These are phyloP conservation scores for Pythium folliculosum DNA, from an alignment of 352 stramenopile genomes.

Conservation along the genomic window DNA sequence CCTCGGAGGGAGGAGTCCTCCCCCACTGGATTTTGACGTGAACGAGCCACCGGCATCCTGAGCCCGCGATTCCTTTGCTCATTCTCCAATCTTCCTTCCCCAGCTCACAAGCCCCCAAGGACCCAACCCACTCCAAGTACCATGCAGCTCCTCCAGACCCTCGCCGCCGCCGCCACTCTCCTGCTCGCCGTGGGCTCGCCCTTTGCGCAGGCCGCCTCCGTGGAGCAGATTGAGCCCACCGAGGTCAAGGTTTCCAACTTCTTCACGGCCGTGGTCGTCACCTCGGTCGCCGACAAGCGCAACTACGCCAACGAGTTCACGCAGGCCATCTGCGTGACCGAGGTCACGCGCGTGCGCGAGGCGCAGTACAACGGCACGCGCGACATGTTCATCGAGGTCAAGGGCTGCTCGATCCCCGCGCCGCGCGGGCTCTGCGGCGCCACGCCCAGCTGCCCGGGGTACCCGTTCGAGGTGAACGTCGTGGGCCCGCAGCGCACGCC, in stretches of 20 bases:
- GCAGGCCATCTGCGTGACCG: slow-evolving; percentile 15
- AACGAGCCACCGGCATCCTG: too few relatives aligned
- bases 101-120: too few relatives aligned
- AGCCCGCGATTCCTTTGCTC: background rate
- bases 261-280: slow-evolving; percentile 14
- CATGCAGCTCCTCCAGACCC: slow-evolving; percentile 2
- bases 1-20: too few relatives aligned
- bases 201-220: background rate
- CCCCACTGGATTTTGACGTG: too few relatives aligned
- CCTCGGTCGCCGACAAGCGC: slow-evolving; percentile 13
- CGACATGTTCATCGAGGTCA: slow-evolving; percentile 20
- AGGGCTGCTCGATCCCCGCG: slow-evolving; percentile 13
- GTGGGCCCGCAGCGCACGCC: slow-evolving; percentile 10
- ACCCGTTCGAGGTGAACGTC: slow-evolving; percentile 22
- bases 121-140: background rate
- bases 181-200: background rate
- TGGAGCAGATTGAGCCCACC: slow-evolving; percentile 1
- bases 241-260: slow-evolving; percentile 5
- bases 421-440: background rate
- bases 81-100: background rate
- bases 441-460: background rate
- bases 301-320: slow-evolving; percentile 9
- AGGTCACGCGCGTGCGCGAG: slow-evolving; percentile 23
- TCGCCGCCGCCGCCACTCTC: background rate
- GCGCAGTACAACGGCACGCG: slow-evolving; percentile 11